Evolutionary conservation across 2,329 filamentous ascomycete species (phyloP), one percentile per base, ranked within the genome.

Genomic region (Talaromyces pinophilus): DNA sequence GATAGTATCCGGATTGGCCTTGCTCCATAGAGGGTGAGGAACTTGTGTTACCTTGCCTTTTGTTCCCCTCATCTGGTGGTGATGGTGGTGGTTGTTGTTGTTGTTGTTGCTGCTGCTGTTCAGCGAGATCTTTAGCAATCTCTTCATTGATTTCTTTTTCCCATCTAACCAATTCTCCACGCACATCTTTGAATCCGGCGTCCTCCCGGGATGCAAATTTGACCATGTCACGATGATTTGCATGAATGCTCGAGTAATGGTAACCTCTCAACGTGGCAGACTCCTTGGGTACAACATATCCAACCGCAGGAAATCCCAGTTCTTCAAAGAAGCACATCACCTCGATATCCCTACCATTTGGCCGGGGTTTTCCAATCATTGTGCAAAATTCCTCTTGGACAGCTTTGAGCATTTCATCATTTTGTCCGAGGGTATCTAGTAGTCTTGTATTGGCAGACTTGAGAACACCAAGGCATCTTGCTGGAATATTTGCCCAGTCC

Each of bases 401-500:
- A 1, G 11, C 48, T 57, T 55, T 15, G 3, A 63, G 62, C 15
- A 63, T 4, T 38, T 44, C 5, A 50, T 19, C 42, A 19, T 55
- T 48, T 6, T 10, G 3, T 17, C 17, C 11, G 11, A 63, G 62
- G 22, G 44, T 25, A 5, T 57, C 8, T 35, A 63, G 8, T 28
- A 63, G 48, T 8, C 6, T 33, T 25, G 15, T 61, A 22, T 70
- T 70, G 3, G 63, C 67, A 7, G 59, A 67, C 48, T 68, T 70
- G 10, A 71, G 19, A 2, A 72, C 25, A 1, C 69, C 62, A 46
- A 72, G 63, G 22, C 68, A 69, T 1, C 65, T 67, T 22, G 69
- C 75, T 0, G 73, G 72, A n/a, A 77, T 73, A 13, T 67, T 71
- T 0, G 72, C 72, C 78, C 76, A 80, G 38, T 75, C 59, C 0